Percentiles rank a stretch among this genome's conserved stretches.
Evolutionary conservation across 495 filamentous ascomycete genomes (phyloP).

Genomic region (Aspergillus wentii): DNA sequence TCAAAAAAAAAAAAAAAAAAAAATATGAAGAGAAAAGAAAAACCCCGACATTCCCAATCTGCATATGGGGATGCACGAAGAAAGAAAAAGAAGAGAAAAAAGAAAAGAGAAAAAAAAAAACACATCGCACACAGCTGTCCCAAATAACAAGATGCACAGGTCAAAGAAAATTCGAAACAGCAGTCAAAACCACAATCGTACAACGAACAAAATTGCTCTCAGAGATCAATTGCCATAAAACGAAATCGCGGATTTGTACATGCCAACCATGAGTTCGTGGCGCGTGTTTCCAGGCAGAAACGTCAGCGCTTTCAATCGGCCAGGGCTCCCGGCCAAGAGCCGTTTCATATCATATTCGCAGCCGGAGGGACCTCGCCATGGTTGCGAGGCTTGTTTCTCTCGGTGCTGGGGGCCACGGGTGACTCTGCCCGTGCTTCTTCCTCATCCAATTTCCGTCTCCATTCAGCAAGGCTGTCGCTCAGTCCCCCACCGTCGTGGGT

Average conservation of each 20-base stretch:
- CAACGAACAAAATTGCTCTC: too few relatives aligned
- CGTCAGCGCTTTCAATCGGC: too few relatives aligned
- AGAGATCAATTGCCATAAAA: too few relatives aligned
- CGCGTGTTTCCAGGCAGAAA: constrained; percentile 8
- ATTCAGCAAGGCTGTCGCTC: constrained; percentile 67
- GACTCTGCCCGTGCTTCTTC: constrained; percentile 41
- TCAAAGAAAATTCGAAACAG: too few relatives aligned
- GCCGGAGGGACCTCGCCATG: constrained; percentile 14
- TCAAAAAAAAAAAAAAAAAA: constrained; percentile 1
- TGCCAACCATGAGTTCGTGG: not conserved
- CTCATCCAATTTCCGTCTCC: constrained; percentile 67
- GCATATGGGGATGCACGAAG: too few relatives aligned
- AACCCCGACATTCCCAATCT: not conserved
- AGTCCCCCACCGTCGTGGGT: constrained; percentile 44
- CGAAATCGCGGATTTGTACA: too few relatives aligned
- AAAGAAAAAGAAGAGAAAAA: constrained; percentile 10
- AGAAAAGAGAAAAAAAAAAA: constrained; percentile 6
- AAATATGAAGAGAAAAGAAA: not conserved
- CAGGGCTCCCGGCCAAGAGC: constrained; percentile 10
- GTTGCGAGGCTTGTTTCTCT: constrained; percentile 23
- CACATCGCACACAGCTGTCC: too few relatives aligned
- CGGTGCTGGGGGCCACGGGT: constrained; percentile 6
- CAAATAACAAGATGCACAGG: too few relatives aligned
- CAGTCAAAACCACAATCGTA: too few relatives aligned
- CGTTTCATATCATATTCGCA: constrained; percentile 35